Conservation (phyloP, 495 filamentous ascomycete species). For the Symbiotaphrina buchneri region DNA sequence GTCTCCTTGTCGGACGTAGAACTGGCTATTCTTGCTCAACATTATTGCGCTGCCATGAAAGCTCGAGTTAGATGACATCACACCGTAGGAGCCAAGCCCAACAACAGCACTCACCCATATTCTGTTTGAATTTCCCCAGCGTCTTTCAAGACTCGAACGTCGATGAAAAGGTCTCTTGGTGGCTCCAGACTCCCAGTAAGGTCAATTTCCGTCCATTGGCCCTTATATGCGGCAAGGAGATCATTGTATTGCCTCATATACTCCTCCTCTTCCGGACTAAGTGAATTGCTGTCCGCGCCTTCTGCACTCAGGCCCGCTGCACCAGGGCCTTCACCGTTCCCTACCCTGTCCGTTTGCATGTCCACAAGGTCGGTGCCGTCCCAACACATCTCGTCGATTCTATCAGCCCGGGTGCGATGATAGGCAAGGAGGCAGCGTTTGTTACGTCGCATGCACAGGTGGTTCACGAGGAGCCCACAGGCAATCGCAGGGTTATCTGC, state of each 20-base stretch:
- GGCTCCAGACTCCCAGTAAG: conserved; percentile 89
- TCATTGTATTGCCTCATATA: conserved; percentile 84
- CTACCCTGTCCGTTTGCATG: conserved; percentile 8
- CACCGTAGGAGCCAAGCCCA: not conserved
- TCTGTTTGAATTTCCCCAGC: conserved; percentile 98
- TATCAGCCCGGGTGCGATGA: conserved; percentile 72
- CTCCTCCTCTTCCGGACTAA: conserved; percentile 95
- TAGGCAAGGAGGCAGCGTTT: conserved; percentile 94
- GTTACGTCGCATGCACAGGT: conserved; percentile 85
- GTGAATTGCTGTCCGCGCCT: conserved; percentile 38
- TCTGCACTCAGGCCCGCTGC: conserved; percentile 13
- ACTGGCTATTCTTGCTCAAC: conserved; percentile 93
- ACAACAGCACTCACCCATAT: conserved; percentile 52
- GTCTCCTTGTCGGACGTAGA: conserved; percentile 90
- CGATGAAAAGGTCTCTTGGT: conserved; percentile 88
- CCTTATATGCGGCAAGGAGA: conserved; percentile 86
- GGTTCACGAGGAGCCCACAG: conserved; percentile 75
- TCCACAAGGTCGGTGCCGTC: conserved; percentile 51
- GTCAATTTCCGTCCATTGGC: conserved; percentile 97
- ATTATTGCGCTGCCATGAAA: conserved; percentile 52
- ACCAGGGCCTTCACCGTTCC: conserved; percentile 8
- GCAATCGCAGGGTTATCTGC: conserved; percentile 64
- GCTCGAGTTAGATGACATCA: too few species aligned
- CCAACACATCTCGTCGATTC: conserved; percentile 90
- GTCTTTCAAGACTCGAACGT: conserved; percentile 90